These are phyloP conservation scores for Clarireedia hainanense DNA, from an alignment of 2,329 filamentous ascomycete species.

Conservation along the genomic window DNA sequence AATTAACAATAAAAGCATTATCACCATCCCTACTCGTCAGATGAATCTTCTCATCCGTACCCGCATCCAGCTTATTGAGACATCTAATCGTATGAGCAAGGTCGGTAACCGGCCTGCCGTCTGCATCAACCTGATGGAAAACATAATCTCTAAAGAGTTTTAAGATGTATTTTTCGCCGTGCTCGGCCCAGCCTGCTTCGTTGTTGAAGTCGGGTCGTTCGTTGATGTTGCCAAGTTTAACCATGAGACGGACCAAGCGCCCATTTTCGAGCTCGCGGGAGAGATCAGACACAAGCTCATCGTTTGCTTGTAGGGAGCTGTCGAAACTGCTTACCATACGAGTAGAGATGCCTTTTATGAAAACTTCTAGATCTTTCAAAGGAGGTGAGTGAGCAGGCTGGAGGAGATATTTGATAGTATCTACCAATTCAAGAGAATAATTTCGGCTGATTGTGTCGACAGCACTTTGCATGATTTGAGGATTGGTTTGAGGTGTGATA, in stretches of 20 bases:
- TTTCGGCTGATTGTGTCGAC: conserved; percentile 69
- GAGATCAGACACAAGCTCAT: conserved; percentile 65
- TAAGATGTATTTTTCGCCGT: conserved; percentile 82
- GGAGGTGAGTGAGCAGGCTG: conserved; percentile 50
- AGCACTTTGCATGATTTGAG: conserved; percentile 50
- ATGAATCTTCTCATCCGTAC: conserved; percentile 76
- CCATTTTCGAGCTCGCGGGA: conserved; percentile 84
- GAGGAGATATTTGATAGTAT: conserved; percentile 76
- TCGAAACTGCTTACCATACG: conserved; percentile 73
- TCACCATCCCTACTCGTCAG: conserved; percentile 87
- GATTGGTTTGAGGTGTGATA: conserved; percentile 16
- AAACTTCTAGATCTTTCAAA: conserved; percentile 68
- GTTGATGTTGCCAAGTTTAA: conserved; percentile 82
- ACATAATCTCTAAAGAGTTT: conserved; percentile 96
- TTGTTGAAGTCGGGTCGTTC: conserved; percentile 81
- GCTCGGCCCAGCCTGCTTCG: conserved; percentile 79
- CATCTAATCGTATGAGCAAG: conserved; percentile 80
- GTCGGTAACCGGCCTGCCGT: conserved; percentile 76
- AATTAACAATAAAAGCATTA: conserved; percentile 79
- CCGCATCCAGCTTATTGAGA: conserved; percentile 88
- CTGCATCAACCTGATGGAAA: conserved; percentile 87
- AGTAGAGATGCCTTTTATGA: conserved; percentile 69
- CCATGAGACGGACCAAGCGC: conserved; percentile 66
- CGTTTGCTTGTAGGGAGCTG: conserved; percentile 68
- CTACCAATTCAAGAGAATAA: conserved; percentile 72